Conservation (phyloP, 441 rosid genomes). For the Erysimum cheiri region DNA sequence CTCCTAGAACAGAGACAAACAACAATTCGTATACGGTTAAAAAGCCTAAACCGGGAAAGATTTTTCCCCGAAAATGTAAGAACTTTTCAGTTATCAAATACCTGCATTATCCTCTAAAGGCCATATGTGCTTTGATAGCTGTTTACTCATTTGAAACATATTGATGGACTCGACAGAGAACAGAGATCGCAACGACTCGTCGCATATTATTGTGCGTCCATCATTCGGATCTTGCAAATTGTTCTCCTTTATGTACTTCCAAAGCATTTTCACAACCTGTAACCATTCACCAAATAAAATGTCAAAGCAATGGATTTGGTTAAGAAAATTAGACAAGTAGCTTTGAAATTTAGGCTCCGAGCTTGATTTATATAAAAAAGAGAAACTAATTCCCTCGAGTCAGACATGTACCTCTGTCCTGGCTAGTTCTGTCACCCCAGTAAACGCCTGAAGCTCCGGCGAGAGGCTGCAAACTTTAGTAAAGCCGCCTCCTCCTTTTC, state of each 20-base stretch:
- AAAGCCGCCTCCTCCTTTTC: slow-evolving; percentile 73
- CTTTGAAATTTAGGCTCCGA: slow-evolving; percentile 11
- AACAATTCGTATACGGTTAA: slow-evolving; percentile 29
- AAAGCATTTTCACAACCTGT: slow-evolving; percentile 66
- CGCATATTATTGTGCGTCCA: slow-evolving; percentile 59
- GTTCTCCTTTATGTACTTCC: slow-evolving; percentile 65
- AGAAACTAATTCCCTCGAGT: slow-evolving; percentile 23
- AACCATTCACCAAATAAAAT: slow-evolving; percentile 35
- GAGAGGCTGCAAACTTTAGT: slow-evolving; percentile 67
- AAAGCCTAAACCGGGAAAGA: background rate
- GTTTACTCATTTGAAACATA: slow-evolving; percentile 76
- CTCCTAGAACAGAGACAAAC: slow-evolving; percentile 45
- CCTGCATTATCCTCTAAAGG: slow-evolving; percentile 57
- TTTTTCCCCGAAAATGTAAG: background rate
- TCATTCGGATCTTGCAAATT: slow-evolving; percentile 70
- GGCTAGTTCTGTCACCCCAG: slow-evolving; percentile 59
- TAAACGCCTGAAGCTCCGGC: slow-evolving; percentile 66
- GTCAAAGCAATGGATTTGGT: slow-evolving; percentile 16
- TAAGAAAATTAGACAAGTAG: slow-evolving; percentile 23
- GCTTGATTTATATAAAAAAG: slow-evolving; percentile 17
- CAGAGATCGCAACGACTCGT: slow-evolving; percentile 54
- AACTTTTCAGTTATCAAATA: slow-evolving; percentile 38
- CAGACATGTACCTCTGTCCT: slow-evolving; percentile 64
- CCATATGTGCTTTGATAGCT: slow-evolving; percentile 67
- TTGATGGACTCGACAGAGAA: slow-evolving; percentile 59